These are phyloP conservation scores for Calocybe gangraenosa DNA, from an alignment of 768 basidiomycete species.

Conservation along the genomic window DNA sequence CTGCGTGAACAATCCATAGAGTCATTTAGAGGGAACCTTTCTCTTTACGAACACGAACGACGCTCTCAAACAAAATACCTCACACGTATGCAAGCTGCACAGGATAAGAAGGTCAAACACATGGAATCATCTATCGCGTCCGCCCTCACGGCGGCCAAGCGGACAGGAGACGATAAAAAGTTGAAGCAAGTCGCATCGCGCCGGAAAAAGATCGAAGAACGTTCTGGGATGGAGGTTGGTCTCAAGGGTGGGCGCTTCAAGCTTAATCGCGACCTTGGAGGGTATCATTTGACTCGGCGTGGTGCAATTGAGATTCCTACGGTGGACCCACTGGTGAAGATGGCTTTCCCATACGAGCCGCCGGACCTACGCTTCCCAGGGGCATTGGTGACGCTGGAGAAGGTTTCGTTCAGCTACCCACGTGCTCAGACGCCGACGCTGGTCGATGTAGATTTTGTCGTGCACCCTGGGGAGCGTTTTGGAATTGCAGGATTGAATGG, in stretches of 20 bases:
- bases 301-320: conserved; percentile 36
- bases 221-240: conserved; percentile 34
- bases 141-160: conserved; percentile 45
- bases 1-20: conserved; percentile 47
- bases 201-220: conserved; percentile 50
- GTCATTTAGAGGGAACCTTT: conserved; percentile 56
- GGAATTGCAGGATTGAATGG: conserved; percentile 32
- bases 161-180: conserved; percentile 60
- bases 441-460: conserved; percentile 17
- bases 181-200: conserved; percentile 48
- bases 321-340: conserved; percentile 29
- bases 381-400: conserved; percentile 20
- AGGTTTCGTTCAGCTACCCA: conserved; percentile 20
- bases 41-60: conserved; percentile 42
- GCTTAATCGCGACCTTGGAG: conserved; percentile 47
- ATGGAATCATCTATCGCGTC: conserved; percentile 55
- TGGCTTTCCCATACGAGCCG: conserved; percentile 24
- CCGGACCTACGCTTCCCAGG: conserved; percentile 24
- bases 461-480: conserved; percentile 23
- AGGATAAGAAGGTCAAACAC: conserved; percentile 31
- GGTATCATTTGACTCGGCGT: conserved; percentile 35
- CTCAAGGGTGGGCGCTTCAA: conserved; percentile 48
- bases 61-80: conserved; percentile 42
- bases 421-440: conserved; percentile 17
- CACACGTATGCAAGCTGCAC: conserved; percentile 37